Conservation (phyloP, 192 early-diverging fungal species). For the Podila horticola region DNA sequence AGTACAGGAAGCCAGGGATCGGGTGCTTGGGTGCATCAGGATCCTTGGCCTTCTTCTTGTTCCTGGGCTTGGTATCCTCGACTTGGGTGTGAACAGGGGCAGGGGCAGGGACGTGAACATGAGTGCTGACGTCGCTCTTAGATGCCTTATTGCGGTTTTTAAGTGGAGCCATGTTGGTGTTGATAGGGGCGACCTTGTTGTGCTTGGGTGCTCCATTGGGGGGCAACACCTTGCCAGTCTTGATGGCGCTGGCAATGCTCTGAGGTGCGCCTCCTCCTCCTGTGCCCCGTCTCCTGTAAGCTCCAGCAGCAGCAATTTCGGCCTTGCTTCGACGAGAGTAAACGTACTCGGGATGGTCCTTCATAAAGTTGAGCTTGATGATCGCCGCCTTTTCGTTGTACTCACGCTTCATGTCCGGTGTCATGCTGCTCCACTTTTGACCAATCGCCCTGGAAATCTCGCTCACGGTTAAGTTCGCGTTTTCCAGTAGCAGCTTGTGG, state of each 20-base stretch:
- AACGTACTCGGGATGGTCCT: slow-evolving; percentile 64
- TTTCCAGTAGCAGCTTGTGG: slow-evolving; percentile 60
- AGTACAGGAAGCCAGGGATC: slow-evolving; percentile 88
- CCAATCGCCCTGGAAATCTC: slow-evolving; percentile 68
- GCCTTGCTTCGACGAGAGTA: slow-evolving; percentile 70
- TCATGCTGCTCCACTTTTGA: slow-evolving; percentile 61
- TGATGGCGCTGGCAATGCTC: neutral
- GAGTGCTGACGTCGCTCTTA: neutral
- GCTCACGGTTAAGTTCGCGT: slow-evolving; percentile 67
- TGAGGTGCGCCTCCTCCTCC: slow-evolving; percentile 16
- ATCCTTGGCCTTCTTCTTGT: slow-evolving; percentile 78
- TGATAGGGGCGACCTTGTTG: neutral
- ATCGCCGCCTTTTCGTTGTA: slow-evolving; percentile 59
- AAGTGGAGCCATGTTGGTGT: neutral
- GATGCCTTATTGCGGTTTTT: neutral
- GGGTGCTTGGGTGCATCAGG: slow-evolving; percentile 86
- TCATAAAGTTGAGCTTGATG: slow-evolving; percentile 60
- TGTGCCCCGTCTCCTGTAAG: slow-evolving; percentile 33
- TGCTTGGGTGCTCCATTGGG: neutral
- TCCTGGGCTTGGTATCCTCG: slow-evolving; percentile 55
- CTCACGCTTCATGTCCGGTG: slow-evolving; percentile 46
- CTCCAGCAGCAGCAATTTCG: slow-evolving; percentile 61
- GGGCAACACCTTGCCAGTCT: slow-evolving; percentile 6
- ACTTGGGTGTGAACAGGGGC: neutral
- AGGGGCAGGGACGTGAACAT: neutral